Percentiles rank a stretch among this genome's conserved stretches.
Evolutionary conservation across 305 asterid species (phyloP).

Genomic region (Solanum aculeatissimum): DNA sequence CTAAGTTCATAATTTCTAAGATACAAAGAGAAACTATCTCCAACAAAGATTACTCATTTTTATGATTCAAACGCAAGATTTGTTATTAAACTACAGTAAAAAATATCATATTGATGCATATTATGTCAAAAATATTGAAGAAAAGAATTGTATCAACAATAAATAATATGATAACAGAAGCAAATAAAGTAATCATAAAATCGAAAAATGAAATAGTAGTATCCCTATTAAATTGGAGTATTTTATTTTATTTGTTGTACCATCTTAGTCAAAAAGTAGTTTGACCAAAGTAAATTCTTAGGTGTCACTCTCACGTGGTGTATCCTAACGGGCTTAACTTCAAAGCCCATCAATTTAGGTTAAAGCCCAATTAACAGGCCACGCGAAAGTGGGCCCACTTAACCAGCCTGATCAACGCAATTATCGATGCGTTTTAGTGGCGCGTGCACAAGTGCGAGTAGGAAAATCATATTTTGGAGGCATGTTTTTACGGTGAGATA

Average conservation of each 20-base stretch:
- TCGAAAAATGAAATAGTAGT: neutral
- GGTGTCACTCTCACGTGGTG: neutral
- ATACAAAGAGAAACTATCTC: neutral
- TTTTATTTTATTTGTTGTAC: neutral
- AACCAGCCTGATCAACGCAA: constrained; percentile 17
- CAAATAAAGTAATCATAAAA: neutral
- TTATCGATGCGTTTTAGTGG: constrained; percentile 10
- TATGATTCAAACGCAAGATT: too few species aligned
- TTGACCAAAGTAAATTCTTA: neutral
- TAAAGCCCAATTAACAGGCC: constrained; percentile 8
- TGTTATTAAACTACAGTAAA: too few species aligned
- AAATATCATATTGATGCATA: too few species aligned
- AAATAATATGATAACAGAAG: neutral
- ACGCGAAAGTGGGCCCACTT: constrained; percentile 35
- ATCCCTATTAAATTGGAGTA: neutral
- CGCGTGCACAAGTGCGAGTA: constrained; percentile 30
- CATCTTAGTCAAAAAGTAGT: neutral
- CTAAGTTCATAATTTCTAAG: neutral
- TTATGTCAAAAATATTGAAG: too few species aligned
- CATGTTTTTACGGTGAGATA: constrained; percentile 14
- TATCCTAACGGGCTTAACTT: neutral
- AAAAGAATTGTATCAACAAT: neutral
- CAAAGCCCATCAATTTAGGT: constrained; percentile 9
- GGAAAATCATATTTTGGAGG: neutral
- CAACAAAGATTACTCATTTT: neutral